Base-by-base conservation (phyloP, 1,284 basidiomycete species). In the Mycena sp. region DNA sequence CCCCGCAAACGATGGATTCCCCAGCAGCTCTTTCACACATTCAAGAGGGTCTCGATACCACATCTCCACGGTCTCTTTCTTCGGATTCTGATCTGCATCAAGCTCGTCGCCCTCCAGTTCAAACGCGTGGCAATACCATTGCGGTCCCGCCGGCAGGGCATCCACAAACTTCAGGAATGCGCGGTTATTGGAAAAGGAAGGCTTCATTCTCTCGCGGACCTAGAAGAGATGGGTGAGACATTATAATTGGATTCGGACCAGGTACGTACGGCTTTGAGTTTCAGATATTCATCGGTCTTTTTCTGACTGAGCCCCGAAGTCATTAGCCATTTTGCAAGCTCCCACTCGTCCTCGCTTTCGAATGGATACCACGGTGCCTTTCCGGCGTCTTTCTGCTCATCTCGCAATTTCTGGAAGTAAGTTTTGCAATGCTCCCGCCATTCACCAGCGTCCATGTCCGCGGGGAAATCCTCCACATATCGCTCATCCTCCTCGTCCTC, bases 271-370 rank as follows among this genome's bases (percentile, higher is more conserved):
- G 71, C 72, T 11, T 69, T 61, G 1, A 80, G 68, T 43, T 76
- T 74, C 23, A 79, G 63, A 52, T 71, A 78, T 21, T 70, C 58
- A 17, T 79, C 72, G 1, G 72, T 73, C 26, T 71, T 58, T 10
- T 41, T 51, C 44, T 75, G 72, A 29, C 72, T 75, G 14, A 76
- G 49, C 0, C 74, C 71, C 4, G 63, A 58, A 0, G 61, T 70
- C 49, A 77, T 67, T 30, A 79, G 58, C 72, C 73, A 79, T 4
- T 65, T 53, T 9, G 73, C 76, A 0, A 79, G 68, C 46, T 73
- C 68, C 72, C 75, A 76, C 32, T 62, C 60, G 2, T 62, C n/a
- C n/a, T n/a, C n/a, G n/a, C n/a, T n/a, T n/a, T n/a, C n/a, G n/a
- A n/a, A n/a, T n/a, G n/a, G n/a, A 25, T 38, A n/a, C 59, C 59